Percentiles rank a stretch among this genome's conserved stretches.
These are phyloP conservation scores for Oehlia diaphana DNA, from an alignment of 192 early-diverging fungal species.

Conservation along the genomic window DNA sequence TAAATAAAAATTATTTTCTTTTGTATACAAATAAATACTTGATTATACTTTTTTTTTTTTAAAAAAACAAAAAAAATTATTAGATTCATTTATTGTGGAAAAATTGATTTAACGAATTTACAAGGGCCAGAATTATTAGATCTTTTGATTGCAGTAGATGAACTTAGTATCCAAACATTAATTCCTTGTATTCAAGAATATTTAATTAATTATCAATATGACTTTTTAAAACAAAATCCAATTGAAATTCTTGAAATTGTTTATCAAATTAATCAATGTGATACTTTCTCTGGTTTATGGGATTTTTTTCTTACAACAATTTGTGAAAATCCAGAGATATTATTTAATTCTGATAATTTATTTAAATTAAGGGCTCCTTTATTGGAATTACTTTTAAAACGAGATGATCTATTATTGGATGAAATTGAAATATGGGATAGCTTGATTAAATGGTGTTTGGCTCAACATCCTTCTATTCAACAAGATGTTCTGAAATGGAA, in stretches of 20 bases:
- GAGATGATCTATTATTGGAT: neutral
- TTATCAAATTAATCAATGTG: neutral
- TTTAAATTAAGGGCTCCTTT: neutral
- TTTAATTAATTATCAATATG: neutral
- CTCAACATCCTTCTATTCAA: neutral
- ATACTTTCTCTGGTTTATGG: neutral
- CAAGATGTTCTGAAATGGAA: neutral
- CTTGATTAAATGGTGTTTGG: neutral
- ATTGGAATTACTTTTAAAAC: neutral
- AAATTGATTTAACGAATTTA: neutral
- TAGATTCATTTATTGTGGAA: neutral
- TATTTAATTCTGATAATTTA: constrained; percentile 1
- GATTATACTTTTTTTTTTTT: neutral
- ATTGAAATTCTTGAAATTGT: neutral
- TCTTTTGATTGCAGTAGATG: neutral
- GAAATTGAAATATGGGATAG: neutral
- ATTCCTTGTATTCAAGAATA: neutral
- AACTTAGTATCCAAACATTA: neutral
- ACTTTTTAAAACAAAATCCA: neutral
- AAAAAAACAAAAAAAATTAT: neutral
- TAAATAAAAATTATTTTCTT: no score
- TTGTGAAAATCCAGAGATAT: neutral
- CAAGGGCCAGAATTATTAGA: neutral
- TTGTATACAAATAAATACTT: no score
- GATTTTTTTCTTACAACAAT: neutral